These are phyloP conservation scores for Xylariomycetidae sp. DNA, from an alignment of 2,329 filamentous ascomycete genomes.

Conservation along the genomic window DNA sequence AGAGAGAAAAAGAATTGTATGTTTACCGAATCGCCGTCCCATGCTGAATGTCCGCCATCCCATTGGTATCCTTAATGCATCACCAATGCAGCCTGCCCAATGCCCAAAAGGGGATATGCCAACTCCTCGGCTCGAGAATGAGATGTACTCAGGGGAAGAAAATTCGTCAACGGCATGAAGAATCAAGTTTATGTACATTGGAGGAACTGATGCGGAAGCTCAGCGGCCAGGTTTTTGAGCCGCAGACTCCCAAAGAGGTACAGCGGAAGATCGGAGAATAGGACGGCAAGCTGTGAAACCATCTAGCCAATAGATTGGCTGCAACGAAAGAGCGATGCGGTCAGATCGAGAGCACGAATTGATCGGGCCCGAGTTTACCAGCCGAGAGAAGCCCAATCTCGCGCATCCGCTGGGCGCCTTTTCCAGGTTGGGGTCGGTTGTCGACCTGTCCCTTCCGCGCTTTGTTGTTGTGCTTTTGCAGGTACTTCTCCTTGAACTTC, in stretches of 20 bases:
- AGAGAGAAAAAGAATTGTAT: conserved; percentile 9
- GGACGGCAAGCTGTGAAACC: no score
- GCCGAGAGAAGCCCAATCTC: conserved; percentile 86
- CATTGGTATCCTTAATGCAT: conserved; percentile 22
- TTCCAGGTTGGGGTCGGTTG: conserved; percentile 69
- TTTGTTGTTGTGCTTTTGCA: conserved; percentile 82
- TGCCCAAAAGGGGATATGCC: conserved; percentile 15
- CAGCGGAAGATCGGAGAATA: no score
- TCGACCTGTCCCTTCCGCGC: conserved; percentile 61
- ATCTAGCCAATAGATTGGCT: no score
- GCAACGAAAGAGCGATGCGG: no score
- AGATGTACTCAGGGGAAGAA: no score
- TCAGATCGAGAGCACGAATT: conserved; percentile 72
- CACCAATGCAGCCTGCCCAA: conserved; percentile 19
- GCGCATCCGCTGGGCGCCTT: conserved; percentile 88
- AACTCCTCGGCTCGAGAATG: no score
- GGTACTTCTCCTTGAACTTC: conserved; percentile 66
- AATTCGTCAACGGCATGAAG: conserved; percentile 13
- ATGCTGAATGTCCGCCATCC: conserved; percentile 22
- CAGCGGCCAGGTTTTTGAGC: no score
- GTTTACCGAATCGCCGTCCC: conserved; percentile 22
- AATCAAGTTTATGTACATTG: no score
- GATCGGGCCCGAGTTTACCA: conserved; percentile 67
- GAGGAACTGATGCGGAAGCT: no score
- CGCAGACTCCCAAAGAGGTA: no score